These are phyloP conservation scores for Anisodus tanguticus DNA, from an alignment of 257 asterid species.

Conservation along the genomic window DNA sequence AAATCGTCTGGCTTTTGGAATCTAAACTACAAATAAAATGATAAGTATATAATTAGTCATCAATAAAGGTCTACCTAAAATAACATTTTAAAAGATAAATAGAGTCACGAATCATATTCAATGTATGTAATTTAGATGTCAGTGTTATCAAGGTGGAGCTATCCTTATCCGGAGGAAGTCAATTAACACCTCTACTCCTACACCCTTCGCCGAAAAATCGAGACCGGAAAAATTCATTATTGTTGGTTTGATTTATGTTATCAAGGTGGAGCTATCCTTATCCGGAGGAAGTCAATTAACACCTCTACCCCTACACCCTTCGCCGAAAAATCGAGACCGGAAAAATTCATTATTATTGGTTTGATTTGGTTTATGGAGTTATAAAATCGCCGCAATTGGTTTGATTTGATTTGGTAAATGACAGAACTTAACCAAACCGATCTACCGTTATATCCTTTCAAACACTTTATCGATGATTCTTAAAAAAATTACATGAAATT, in stretches of 20 bases:
- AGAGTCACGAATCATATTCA: background rate
- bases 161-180: background rate
- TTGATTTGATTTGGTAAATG: too few relatives aligned
- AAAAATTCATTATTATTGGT: background rate
- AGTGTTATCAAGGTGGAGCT: background rate
- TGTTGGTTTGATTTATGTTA: background rate
- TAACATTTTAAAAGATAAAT: background rate
- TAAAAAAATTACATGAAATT: background rate
- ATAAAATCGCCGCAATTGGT: too few relatives aligned
- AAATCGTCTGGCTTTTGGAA: conserved; percentile 15
- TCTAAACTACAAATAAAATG: background rate
- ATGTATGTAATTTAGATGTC: background rate
- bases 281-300: background rate
- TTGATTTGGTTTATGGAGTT: background rate
- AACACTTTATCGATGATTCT: too few relatives aligned
- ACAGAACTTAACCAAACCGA: too few relatives aligned
- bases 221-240: too few relatives aligned
- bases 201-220: background rate
- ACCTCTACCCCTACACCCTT: background rate
- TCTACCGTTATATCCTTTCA: too few relatives aligned
- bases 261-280: background rate
- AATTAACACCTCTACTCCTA: background rate
- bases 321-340: background rate
- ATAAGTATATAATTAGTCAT: background rate
- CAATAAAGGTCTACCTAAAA: background rate